Conservation (phyloP, 202 grass and related monocot species). For the Cymbopogon flexuosus region DNA sequence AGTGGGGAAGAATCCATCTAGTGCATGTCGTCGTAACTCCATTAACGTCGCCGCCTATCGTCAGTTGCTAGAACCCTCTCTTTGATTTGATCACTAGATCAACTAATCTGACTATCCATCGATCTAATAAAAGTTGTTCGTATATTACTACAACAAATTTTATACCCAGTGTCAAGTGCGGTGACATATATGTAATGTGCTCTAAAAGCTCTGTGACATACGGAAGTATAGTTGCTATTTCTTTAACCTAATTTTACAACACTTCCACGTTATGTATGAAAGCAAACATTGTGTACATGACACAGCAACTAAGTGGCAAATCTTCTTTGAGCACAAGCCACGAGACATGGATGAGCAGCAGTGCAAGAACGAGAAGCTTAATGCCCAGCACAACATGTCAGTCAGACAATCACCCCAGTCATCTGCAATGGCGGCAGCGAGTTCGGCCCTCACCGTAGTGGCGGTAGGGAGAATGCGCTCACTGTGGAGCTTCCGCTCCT, state of each 20-base stretch:
- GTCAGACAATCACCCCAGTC: not conserved
- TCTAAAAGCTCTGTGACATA: not conserved
- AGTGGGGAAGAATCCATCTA: too few species aligned
- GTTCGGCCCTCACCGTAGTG: slow-evolving; percentile 1
- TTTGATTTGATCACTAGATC: too few species aligned
- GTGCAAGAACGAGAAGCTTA: not conserved
- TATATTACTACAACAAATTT: too few species aligned
- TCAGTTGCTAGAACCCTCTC: too few species aligned
- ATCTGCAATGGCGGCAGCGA: slow-evolving; percentile 4
- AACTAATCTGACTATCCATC: too few species aligned
- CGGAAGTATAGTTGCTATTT: not conserved
- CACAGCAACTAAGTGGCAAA: not conserved
- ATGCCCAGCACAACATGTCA: not conserved
- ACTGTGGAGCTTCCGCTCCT: slow-evolving; percentile 70
- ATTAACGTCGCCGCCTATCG: too few species aligned
- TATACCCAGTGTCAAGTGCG: too few species aligned
- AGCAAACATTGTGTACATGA: not conserved
- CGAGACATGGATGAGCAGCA: not conserved
- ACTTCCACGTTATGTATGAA: not conserved
- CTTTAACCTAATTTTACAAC: slow-evolving; percentile 3
- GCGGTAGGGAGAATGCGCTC: slow-evolving; percentile 59
- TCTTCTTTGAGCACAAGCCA: not conserved
- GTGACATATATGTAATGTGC: too few species aligned
- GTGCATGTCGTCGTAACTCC: too few species aligned
- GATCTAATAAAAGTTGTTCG: too few species aligned